phyloP scores from a whole-genome alignment of 2,329 filamentous ascomycete species.

The Botrytis cinerea region DNA sequence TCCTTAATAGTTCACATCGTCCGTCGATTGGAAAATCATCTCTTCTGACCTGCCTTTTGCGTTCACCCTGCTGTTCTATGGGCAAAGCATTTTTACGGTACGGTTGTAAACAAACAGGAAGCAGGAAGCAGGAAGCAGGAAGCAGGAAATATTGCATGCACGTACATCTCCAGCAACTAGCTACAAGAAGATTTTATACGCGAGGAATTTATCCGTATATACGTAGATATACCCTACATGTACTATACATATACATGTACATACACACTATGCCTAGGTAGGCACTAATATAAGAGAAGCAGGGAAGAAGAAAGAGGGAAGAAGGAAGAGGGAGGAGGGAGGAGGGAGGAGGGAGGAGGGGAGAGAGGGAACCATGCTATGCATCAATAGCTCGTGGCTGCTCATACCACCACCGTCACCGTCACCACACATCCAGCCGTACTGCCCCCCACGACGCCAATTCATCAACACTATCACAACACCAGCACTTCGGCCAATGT shows the following conservation, averaged over 20 bases:
- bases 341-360: background rate
- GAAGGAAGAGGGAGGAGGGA: background rate
- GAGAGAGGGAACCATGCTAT: background rate
- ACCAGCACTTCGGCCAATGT: background rate
- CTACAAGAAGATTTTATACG: background rate
- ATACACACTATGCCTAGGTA: background rate
- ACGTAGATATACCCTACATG: background rate
- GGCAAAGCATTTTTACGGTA: background rate
- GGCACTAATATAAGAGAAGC: background rate
- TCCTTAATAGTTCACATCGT: background rate
- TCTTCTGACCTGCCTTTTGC: slow-evolving; percentile 1
- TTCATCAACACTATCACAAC: background rate
- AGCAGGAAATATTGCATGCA: background rate
- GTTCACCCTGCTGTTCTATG: background rate
- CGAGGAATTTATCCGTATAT: background rate
- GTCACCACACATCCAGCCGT: background rate
- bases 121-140: background rate
- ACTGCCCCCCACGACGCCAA: background rate
- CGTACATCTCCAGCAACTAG: background rate
- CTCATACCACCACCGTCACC: background rate
- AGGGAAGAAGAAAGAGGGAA: background rate
- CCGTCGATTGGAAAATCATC: background rate
- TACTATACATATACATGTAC: background rate
- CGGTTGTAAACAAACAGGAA: background rate
- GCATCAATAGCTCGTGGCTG: slow-evolving; percentile 10